These are phyloP conservation scores for Cryphonectria parasitica DNA, from an alignment of 2,329 filamentous ascomycete genomes.

Conservation along the genomic window DNA sequence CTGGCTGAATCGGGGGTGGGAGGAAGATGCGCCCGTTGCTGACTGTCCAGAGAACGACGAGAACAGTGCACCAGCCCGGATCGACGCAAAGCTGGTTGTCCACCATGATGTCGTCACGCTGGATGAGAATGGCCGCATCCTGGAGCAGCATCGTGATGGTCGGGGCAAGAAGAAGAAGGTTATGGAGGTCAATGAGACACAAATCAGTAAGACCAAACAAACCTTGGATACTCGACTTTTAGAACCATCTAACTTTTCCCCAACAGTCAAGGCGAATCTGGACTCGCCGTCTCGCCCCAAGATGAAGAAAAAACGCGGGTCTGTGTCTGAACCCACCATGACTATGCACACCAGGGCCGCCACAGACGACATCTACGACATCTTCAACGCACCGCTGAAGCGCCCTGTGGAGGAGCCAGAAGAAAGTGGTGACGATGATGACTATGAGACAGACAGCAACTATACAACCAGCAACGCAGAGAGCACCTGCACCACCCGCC, in stretches of 20 bases:
- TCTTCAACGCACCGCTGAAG: conserved; percentile 85
- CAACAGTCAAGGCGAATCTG: conserved; percentile 85
- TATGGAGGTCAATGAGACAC: conserved; percentile 86
- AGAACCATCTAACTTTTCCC: not conserved
- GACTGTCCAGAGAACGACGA: conserved; percentile 30
- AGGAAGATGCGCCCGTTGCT: conserved; percentile 42
- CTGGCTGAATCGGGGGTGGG: conserved; percentile 64
- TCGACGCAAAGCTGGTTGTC: conserved; percentile 46
- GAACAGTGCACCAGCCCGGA: conserved; percentile 37
- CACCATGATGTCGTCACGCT: conserved; percentile 51
- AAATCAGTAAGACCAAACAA: conserved; percentile 71
- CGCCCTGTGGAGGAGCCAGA: conserved; percentile 42
- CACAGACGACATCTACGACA: conserved; percentile 95
- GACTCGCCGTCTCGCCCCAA: conserved; percentile 88
- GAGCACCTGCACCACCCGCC: conserved; percentile 77
- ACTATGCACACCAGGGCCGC: conserved; percentile 94
- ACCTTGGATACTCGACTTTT: not conserved
- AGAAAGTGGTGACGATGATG: conserved; percentile 62
- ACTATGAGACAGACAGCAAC: conserved; percentile 72
- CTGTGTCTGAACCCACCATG: conserved; percentile 85
- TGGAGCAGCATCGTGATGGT: conserved; percentile 49
- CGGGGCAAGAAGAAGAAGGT: conserved; percentile 74
- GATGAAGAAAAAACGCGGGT: conserved; percentile 68
- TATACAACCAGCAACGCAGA: conserved; percentile 81
- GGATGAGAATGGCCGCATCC: conserved; percentile 63